Evolutionary conservation across 2,329 filamentous ascomycete species (phyloP), one percentile per base, ranked within the genome.

Genomic region (Aspergillus piperis): DNA sequence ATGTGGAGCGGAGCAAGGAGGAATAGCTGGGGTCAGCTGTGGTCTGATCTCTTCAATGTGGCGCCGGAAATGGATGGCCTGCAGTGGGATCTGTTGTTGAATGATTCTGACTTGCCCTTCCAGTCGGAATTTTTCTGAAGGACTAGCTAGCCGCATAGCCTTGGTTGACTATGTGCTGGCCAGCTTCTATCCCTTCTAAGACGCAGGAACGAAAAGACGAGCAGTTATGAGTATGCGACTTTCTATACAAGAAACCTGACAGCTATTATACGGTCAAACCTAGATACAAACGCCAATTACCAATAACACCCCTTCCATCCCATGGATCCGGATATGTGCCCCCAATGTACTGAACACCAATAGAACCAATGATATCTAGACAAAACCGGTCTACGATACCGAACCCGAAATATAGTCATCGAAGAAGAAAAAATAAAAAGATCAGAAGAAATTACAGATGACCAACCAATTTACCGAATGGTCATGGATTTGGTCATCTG

Each of bases 401-500:
- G 42, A 56, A 52, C 25, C 17, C 48, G 36, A 52, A 59, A 27
- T 39, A 50, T 52, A 23, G 44, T 39, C 25, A 19, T 25, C 30
- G 61, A 59, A 36, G 53, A 62, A 56, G 17, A 25, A 50, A 55
- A 59, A 44, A 30, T 51, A 54, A 57, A 30, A 36, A 32, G 59
- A 52, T 19, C 21, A 47, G 57, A 47, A 54, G 60, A 55, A 49
- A 32, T 59, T 47, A 54, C 39, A 56, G 48, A 53, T 32, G 54
- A 25, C 57, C 30, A 49, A 15, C 41, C 21, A 50, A 47, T 68
- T 84, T 86, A 95, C 74, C 91, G 88, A 75, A 94, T 94, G 49
- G 93, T 97, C 90, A 96, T 96, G 78, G 94, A 91, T 88, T 96
- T 97, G 75, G 88, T 88, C 84, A 94, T 90, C 72, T 91, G 88